phyloP scores from a whole-genome alignment of 2,329 filamentous ascomycete genomes.

The Mollisiaceae sp. region DNA sequence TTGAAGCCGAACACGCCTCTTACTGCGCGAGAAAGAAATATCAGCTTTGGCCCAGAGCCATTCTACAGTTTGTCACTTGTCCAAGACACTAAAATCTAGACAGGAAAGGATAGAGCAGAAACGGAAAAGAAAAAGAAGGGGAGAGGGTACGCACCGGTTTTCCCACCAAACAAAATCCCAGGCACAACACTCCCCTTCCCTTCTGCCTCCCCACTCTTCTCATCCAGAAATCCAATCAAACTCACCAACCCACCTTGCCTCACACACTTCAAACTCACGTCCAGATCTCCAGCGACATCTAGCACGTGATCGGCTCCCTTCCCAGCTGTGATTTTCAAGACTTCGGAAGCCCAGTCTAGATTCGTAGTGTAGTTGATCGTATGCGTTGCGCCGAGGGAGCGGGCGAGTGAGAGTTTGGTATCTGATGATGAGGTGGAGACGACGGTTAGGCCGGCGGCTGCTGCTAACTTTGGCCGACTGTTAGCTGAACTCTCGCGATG shows the following conservation, averaged over 20 bases:
- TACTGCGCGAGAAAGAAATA: no score
- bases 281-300: constrained; percentile 52
- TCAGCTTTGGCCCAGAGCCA: no score
- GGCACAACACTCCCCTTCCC: background rate
- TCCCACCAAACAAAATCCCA: constrained; percentile 14
- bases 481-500: no score
- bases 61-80: no score
- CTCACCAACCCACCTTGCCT: constrained; percentile 15
- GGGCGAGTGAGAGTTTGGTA: constrained; percentile 5
- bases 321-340: constrained; percentile 50
- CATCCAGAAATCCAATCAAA: constrained; percentile 13
- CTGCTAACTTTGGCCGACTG: background rate
- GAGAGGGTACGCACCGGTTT: constrained; percentile 7
- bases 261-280: constrained; percentile 6
- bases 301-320: constrained; percentile 58
- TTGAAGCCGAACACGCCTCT: constrained; percentile 15
- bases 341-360: constrained; percentile 55
- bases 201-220: background rate
- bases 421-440: constrained; percentile 6
- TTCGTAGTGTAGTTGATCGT: constrained; percentile 41
- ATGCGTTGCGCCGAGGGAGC: constrained; percentile 8
- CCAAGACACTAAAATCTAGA: no score
- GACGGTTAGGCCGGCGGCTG: constrained; percentile 1
- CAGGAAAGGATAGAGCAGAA: background rate
- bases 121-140: background rate